Evolutionary conservation across 768 basidiomycete species (phyloP).

Genomic region (Wakefieldia striispora): DNA sequence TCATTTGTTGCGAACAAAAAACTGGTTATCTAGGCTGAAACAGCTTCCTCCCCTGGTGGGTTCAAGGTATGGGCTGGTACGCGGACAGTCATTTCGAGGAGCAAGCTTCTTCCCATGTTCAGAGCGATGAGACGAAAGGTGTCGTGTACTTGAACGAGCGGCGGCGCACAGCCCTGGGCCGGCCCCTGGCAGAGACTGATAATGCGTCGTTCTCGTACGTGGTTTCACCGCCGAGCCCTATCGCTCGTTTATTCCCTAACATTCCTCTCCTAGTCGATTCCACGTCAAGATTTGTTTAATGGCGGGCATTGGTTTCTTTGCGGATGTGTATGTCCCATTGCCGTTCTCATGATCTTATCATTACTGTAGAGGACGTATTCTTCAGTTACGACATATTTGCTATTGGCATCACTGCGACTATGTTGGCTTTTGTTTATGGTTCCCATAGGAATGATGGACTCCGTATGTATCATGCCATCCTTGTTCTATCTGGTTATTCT

Average conservation of each 20-base stretch:
- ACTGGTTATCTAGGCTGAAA: too few species aligned
- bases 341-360: too few species aligned
- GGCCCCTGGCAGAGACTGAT: not conserved
- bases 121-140: not conserved
- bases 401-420: slow-evolving; percentile 76
- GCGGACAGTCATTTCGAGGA: not conserved
- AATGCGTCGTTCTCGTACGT: not conserved
- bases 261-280: not conserved
- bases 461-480: not conserved
- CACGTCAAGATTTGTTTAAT: not conserved
- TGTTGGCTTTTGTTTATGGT: slow-evolving; percentile 80
- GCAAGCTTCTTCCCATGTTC: not conserved
- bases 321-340: not conserved
- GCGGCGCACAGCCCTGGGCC: not conserved
- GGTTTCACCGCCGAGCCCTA: not conserved
- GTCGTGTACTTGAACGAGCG: not conserved
- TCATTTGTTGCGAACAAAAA: too few species aligned
- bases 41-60: too few species aligned
- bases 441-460: not conserved
- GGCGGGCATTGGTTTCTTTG: not conserved
- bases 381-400: slow-evolving; percentile 74
- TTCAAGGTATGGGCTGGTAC: too few species aligned
- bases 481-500: slow-evolving; percentile 17
- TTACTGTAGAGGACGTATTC: too few species aligned
- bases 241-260: not conserved